Evolutionary conservation across 495 filamentous ascomycete species (phyloP), one percentile per base, ranked within the genome.

Genomic region (Pyronema domesticum): DNA sequence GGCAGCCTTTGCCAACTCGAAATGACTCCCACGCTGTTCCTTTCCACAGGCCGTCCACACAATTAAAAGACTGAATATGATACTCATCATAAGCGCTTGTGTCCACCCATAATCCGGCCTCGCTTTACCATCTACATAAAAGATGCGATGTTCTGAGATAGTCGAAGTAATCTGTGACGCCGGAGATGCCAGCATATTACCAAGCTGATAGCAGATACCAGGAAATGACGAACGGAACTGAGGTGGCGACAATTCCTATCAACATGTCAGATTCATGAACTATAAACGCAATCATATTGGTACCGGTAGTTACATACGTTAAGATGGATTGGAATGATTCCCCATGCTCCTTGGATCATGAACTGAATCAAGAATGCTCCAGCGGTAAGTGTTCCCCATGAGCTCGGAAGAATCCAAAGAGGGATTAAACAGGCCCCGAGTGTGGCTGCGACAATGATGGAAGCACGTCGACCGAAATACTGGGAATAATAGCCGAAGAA

Each of bases 331-430:
- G 84, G 84, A 33, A 86, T 78, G 5, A 86, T 77, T 37, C 84
- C 82, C 80, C 79, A 89, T 0, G 81, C 80, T 6, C 84, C 84
- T 60, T 86, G 80, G 23, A 86, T 74, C 63, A 82, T 85, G 67
- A 86, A 86, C 61, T 89, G 83, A 55, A 85, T 76, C 64, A 83
- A 76, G 71, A 89, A 89, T 17, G 79, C 82, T 0, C 75, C 72
- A 4, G 71, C 81, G 0, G 79, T 81, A 15, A 88, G 73, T 3
- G 70, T 63, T 0, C 68, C 61, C 67, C 79, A 79, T 35, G 64
- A 68, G 0, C 68, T 64, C 3, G 81, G 82, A 7, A 86, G 72
- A 53, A 85, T 83, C 81, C 80, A 86, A 18, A 80, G 77, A 0
- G 81, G 81, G 53, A 87, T 80, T 9, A 89, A 59, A 37, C 68